These are phyloP conservation scores for Wilhelminamyces savonicus DNA, from an alignment of 805 yeast genomes.

Conservation along the genomic window DNA sequence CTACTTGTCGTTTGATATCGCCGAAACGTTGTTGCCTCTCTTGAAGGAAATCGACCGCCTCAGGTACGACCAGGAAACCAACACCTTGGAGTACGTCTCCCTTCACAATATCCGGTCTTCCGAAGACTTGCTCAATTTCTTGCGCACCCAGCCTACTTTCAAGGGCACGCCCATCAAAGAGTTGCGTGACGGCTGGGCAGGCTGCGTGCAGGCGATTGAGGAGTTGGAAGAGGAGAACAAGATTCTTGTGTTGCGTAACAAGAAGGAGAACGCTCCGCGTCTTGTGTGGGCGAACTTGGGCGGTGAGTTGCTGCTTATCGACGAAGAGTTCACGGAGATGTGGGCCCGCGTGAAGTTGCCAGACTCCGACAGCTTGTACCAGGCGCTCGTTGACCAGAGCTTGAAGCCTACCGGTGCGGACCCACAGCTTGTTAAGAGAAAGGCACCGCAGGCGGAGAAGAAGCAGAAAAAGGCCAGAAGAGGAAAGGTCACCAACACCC, in stretches of 20 bases:
- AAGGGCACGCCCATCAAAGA: constrained; percentile 83
- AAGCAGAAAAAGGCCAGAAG: constrained; percentile 89
- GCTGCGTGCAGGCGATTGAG: constrained; percentile 72
- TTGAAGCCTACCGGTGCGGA: constrained; percentile 97
- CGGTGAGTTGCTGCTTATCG: constrained; percentile 64
- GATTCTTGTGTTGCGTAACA: constrained; percentile 78
- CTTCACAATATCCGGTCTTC: constrained; percentile 80
- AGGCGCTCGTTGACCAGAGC: constrained; percentile 72
- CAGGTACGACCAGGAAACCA: constrained; percentile 51
- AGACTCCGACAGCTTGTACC: constrained; percentile 72
- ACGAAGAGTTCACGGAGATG: constrained; percentile 72
- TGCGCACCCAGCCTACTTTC: constrained; percentile 78
- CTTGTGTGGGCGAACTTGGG: constrained; percentile 87
- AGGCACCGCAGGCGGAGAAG: constrained; percentile 49
- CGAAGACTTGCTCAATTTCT: constrained; percentile 66
- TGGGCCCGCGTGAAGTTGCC: constrained; percentile 83
- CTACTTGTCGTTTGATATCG: constrained; percentile 58
- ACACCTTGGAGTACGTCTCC: constrained; percentile 81
- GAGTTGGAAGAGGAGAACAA: constrained; percentile 72
- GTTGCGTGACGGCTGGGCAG: constrained; percentile 89
- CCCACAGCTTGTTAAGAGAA: constrained; percentile 82
- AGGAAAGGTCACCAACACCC: constrained; percentile 92
- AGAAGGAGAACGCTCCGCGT: constrained; percentile 91
- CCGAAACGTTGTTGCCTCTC: constrained; percentile 59
- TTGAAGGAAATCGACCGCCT: constrained; percentile 74